Base-by-base conservation (phyloP, 805 yeast species). In the Saccharomycopsis guyanensis region DNA sequence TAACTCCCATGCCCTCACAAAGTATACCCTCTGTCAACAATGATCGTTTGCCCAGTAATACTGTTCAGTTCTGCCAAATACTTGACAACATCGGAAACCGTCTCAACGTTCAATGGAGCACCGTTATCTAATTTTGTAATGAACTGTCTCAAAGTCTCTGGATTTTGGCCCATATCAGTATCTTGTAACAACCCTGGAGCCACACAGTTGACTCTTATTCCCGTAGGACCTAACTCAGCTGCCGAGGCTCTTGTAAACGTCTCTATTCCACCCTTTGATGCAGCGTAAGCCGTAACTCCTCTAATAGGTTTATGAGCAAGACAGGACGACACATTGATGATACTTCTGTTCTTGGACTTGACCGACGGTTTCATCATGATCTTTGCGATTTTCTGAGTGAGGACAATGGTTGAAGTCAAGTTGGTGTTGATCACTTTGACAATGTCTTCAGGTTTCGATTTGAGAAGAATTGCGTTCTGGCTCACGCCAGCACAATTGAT, bases 251-350 rank as follows among this genome's bases (percentile, higher is more conserved):
- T 62, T 0, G 87, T 73, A 54, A 86, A 77, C 2, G 82, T 82
- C 40, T 73, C 62, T 2, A 86, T 56, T 0, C 87, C 95, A 0
- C 82, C 79, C 57, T 86, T 86, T 44, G 82, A 66, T 0, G 88
- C 84, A 0, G 82, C 65, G 55, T 86, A 86, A 0, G 80, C 80
- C 0, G 77, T 52, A 0, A 87, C 71, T 1, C 94, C 94, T 2
- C 73, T 70, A 3, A 54, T 42, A 6, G 54, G 48, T 1, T 70
- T 73, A 2, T 65, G 38, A 0, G 82, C 76, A 19, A 86, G 63
- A 5, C 82, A 70, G 0, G 94, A 84, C 2, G 91, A 75, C 1
- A 86, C 62, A 56, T 82, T 85, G 27, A 86, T 56, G 12, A 86
- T 38, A 16, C 19, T 36, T 27, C 38, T 18, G 32, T 42, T 8